Evolutionary conservation across 768 basidiomycete genomes (phyloP).

Genomic region (Podaxis sp.): DNA sequence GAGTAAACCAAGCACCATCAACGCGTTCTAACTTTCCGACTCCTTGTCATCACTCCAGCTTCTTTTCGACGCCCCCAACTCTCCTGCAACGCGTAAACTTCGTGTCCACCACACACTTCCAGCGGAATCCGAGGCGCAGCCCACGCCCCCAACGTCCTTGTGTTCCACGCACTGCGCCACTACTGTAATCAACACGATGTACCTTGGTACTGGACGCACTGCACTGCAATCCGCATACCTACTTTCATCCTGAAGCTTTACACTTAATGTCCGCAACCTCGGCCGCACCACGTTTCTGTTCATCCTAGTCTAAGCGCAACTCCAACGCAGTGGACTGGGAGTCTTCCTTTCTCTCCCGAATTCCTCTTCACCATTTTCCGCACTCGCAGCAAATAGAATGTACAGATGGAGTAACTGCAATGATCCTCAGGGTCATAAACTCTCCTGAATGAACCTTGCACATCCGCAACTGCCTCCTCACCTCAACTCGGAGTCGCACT

Average conservation of each 20-base stretch:
- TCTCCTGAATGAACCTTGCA: too few species aligned
- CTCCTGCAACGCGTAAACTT: slow-evolving; percentile 8
- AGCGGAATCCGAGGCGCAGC: slow-evolving; percentile 5
- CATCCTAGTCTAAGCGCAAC: neutral
- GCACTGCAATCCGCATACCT: neutral
- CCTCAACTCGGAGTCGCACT: slow-evolving; percentile 12
- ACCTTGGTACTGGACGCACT: neutral
- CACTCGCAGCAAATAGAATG: neutral
- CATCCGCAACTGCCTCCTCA: slow-evolving; percentile 3
- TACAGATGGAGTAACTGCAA: neutral
- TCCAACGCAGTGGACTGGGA: neutral
- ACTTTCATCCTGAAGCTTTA: neutral
- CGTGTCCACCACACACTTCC: neutral
- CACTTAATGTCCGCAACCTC: slow-evolving; percentile 5
- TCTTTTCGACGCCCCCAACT: neutral
- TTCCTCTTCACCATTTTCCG: neutral
- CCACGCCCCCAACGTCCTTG: neutral
- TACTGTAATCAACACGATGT: neutral
- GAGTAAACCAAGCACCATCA: neutral
- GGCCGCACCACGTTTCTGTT: neutral
- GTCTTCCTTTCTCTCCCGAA: neutral
- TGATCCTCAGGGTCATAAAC: slow-evolving; percentile 6
- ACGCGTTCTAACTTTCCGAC: neutral
- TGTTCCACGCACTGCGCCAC: neutral
- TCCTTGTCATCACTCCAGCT: neutral